Base-by-base conservation (phyloP, 1,284 basidiomycete genomes). In the Peniophora sp. region DNA sequence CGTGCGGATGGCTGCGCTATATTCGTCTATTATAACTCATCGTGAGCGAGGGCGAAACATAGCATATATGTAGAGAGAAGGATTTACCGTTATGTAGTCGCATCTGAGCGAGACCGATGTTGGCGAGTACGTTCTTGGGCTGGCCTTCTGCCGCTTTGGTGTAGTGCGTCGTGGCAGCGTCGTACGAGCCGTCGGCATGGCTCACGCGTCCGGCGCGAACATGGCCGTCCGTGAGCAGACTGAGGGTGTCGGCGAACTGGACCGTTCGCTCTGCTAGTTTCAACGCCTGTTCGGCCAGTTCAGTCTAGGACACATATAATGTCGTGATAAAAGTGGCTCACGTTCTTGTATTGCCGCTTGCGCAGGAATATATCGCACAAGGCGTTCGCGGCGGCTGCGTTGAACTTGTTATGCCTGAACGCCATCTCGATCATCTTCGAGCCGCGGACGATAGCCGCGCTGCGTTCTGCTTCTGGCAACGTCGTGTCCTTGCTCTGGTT, bases 181-280 rank as follows among this genome's bases (percentile, higher is more conserved):
- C 62, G 34, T 76, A 63, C 24, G 79, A 69, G 47, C 85, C 76
- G 66, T 86, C 70, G 52, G 79, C 78, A 61, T 94, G 92, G 12
- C 85, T 79, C 14, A 90, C 82, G 16, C 93, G 79, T 1, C 83
- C 94, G 14, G 84, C 81, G 57, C 88, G 74, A 50, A 92, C 70
- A 67, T 85, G 89, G 23, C 81, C 91, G 63, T 87, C 92, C n/a
- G 78, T 85, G 45, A 89, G 76, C 48, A 87, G 68, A 0, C 88
- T 79, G 49, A 89, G 75, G 0, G 91, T 92, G 58, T 97, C 93
- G 0, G 92, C 87, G 61, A 89, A 96, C 64, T 97, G 92, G 35
- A 97, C 83, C 0, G 92, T 89, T 48, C 92, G 80, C 63, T 97
- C 95, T 3, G 92, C 92, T 16, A 97, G 73, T 70, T 97, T 97